Base-by-base conservation (phyloP, 352 stramenopile species). In the Phytophthora ramorum region DNA sequence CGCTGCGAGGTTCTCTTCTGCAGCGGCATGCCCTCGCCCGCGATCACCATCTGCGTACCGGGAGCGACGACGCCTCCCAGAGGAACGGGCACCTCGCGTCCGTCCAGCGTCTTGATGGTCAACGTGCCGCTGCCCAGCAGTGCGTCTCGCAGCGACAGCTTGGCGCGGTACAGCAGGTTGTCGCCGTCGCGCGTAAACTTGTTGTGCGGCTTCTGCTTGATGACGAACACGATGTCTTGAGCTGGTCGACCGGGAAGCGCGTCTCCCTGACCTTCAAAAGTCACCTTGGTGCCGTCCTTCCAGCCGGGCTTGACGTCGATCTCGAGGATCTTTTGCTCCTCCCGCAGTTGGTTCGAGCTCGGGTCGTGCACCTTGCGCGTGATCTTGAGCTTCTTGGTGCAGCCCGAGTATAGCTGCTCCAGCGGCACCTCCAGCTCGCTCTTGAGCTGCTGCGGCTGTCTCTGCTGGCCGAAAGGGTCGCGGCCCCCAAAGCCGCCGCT, bases 241-340 rank as follows among this genome's bases (percentile, higher is more conserved):
- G 97, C 76, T 30, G 91, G 91, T 30, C 96, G 92, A 17, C 96
- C 93, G 14, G 96, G 93, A 14, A 97, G 53, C 62, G 91, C 75
- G 54, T 98, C 96, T 20, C 85, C 89, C 63, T 96, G 76, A 24
- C 92, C 86, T 76, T 98, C 97, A 71, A 98, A 99, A 4, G 92
- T 98, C 68, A 99, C 97, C 54, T 93, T 89, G 38, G 98, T 98
- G 47, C 97, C 97, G 43, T 98, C 85, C 59, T 98, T 94, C 93
- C 99, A 99, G 41, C 98, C 98, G n/a, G 96, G 93, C 34, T 95
- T 85, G 3, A 99, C 81, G 61, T 97, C 91, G 43, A 99, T 91
- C 20, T 98, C 98, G 20, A 99, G 74, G 35, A 96, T 89, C 78
- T 94, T 94, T 43, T 98, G 84, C 73, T 99, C 98, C 69, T 98